Base-by-base conservation (phyloP, 1,139 yeast species). In the Blastobotrys proliferans region DNA sequence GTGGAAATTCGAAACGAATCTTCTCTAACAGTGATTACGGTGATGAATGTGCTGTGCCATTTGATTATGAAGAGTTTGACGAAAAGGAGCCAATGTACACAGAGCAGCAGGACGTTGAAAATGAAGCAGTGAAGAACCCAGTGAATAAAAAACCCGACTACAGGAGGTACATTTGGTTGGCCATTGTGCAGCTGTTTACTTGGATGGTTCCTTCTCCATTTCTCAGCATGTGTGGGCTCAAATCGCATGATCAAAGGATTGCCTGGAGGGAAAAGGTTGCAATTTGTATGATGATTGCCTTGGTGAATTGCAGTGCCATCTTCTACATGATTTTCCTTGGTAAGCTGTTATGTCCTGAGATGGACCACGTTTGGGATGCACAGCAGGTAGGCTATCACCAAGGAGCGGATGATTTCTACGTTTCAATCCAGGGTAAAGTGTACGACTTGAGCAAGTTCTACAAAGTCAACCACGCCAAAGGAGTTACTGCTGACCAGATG, bases 191-290 rank as follows among this genome's bases (percentile, higher is more conserved):
- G 63, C 9, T 46, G 16, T 30, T 54, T n/a, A 63, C 68, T 2
- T 64, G 55, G 51, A 62, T 65, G 66, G 57, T 63, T 17, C 68
- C 68, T 1, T 49, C 57, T n/a, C 57, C 59, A 2, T 18, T 58
- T 2, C 48, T 64, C 29, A 46, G 46, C 33, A 50, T 47, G 43
- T 2, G 6, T 3, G 49, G 62, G 14, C 58, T 63, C 64, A 52
- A 52, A 24, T 53, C 68, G 4, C 51, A 57, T 3, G 67, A 61
- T 17, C 61, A 61, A 17, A 54, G 66, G 3, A 49, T 58, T 40
- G 68, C 68, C 2, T 64, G 68, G 68, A 56, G 68, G 9, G 68
- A 64, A 40, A 64, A 64, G 44, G 21, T 62, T 2, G 57, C 56
- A 1, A 58, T 64, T 17, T 64, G 65, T 43, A 38, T 52, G 17